Percentiles rank a stretch among this genome's conserved stretches.
Evolutionary conservation across 768 basidiomycete genomes (phyloP).

Genomic region (Hygrocybe coccinea): DNA sequence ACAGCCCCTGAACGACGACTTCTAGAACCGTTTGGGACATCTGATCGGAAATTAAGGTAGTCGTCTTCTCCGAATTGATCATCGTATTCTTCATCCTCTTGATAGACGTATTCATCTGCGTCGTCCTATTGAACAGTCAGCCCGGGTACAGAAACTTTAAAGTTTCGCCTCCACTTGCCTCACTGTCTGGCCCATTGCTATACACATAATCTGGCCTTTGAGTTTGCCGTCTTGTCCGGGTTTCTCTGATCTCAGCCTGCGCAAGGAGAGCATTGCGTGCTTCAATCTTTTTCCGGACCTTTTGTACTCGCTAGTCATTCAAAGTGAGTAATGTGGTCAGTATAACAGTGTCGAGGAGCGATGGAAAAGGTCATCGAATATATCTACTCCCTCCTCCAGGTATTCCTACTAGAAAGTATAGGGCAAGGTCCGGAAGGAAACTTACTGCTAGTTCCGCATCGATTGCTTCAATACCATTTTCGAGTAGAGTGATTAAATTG

Average conservation of each 20-base stretch:
- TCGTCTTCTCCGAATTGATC: constrained; percentile 58
- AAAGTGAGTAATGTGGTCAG: constrained; percentile 13
- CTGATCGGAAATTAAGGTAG: constrained; percentile 38
- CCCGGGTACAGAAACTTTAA: neutral
- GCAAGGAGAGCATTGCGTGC: constrained; percentile 59
- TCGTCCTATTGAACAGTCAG: constrained; percentile 42
- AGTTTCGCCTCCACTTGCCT: constrained; percentile 40
- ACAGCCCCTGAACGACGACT: constrained; percentile 30
- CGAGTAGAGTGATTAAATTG: constrained; percentile 55
- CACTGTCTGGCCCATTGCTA: constrained; percentile 58
- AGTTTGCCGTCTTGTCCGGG: constrained; percentile 69
- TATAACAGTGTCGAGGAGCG: constrained; percentile 2
- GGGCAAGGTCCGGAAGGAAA: constrained; percentile 20
- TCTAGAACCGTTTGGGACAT: constrained; percentile 40
- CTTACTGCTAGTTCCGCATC: constrained; percentile 70
- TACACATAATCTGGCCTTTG: constrained; percentile 80
- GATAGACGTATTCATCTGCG: constrained; percentile 60
- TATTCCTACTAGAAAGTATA: neutral
- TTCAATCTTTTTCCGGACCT: constrained; percentile 64
- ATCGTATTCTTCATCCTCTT: constrained; percentile 64
- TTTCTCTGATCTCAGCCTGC: constrained; percentile 74
- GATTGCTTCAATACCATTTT: constrained; percentile 59
- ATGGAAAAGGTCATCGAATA: constrained; percentile 1
- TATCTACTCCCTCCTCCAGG: neutral
- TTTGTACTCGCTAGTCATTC: constrained; percentile 59